Base-by-base conservation (phyloP, 805 yeast genomes). In the Metschnikowia colocasiae region DNA sequence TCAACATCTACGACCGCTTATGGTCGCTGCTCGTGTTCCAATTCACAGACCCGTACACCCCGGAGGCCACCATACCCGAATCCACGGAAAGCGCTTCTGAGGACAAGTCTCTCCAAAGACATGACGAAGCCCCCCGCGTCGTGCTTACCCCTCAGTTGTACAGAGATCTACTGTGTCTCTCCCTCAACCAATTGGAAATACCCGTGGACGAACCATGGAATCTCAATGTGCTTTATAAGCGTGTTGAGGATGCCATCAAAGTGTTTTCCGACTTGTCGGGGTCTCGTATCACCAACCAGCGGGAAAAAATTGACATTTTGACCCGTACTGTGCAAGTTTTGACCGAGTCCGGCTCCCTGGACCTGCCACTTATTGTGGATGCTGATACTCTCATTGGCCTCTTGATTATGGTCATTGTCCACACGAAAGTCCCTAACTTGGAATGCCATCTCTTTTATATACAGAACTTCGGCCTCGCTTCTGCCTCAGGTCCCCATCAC, bases 361-460 rank as follows among this genome's bases (percentile, higher is more conserved):
- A 18, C 33, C 16, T 47, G 26, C 62, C 61, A 4, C 44, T 72
- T 3, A 57, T 74, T 0, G 71, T 87, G 6, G 91, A 85, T 64
- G 98, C 97, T 0, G 98, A 91, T 60, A 80, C 87, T 0, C 66
- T 91, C 19, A 75, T 91, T 3, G 83, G 90, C 1, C 67, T 91
- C 39, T 66, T 91, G 51, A 76, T 89, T 6, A 69, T 89, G 62
- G 89, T 88, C 3, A 75, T 90, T 1, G 73, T 82, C 8, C 79
- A 85, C 45, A 74, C 94, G 1, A 74, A 74, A 32, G 77, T 86
- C 2, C 69, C 70, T 3, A 66, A 82, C 55, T 59, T 89, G 22
- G 83, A 80, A 53, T 75, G 79, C 2, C 90, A 86, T 53, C 59
- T 91, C 9, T 73, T 68, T 39, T 89, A 87, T 60, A 75, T 90